Conservation (phyloP, 306 rosid species). For the Cicer chorassanicum region DNA sequence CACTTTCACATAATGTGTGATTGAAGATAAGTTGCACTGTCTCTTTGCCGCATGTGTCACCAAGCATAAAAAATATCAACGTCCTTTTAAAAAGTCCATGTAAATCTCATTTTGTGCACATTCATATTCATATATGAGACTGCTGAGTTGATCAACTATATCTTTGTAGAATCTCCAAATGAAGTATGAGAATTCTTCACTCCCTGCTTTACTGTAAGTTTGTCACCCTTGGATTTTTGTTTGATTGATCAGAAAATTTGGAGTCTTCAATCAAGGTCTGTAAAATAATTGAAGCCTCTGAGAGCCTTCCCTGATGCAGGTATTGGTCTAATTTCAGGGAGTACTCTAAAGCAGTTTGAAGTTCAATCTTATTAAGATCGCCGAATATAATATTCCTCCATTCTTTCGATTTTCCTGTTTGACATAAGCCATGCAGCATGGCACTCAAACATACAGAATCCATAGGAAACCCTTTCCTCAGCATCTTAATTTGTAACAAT, state of each 20-base stretch:
- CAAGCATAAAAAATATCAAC: conserved; percentile 1
- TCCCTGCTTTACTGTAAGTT: conserved; percentile 32
- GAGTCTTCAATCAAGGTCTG: conserved; percentile 61
- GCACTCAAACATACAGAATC: conserved; percentile 68
- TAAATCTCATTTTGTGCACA: conserved; percentile 14
- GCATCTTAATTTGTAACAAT: conserved; percentile 62
- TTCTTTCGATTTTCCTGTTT: conserved; percentile 66
- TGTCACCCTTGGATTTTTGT: conserved; percentile 43
- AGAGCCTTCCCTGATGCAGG: conserved; percentile 55
- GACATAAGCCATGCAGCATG: conserved; percentile 72
- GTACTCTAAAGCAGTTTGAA: conserved; percentile 65
- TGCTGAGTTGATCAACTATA: conserved; percentile 5
- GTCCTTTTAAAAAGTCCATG: conserved; percentile 17
- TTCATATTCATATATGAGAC: conserved; percentile 27
- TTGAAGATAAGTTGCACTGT: conserved; percentile 19
- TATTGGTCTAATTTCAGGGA: conserved; percentile 63
- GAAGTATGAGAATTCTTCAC: conserved; percentile 36
- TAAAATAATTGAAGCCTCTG: conserved; percentile 67
- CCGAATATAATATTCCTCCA: conserved; percentile 64
- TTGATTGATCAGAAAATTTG: conserved; percentile 46
- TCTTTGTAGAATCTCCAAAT: not conserved
- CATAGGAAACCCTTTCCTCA: conserved; percentile 53
- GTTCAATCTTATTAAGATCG: conserved; percentile 53
- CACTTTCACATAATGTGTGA: conserved; percentile 1
- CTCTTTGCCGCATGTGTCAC: not conserved